Evolutionary conservation across 495 filamentous ascomycete species (phyloP), one percentile per base, ranked within the genome.

Genomic region (Lasiosphaeris hirsuta): DNA sequence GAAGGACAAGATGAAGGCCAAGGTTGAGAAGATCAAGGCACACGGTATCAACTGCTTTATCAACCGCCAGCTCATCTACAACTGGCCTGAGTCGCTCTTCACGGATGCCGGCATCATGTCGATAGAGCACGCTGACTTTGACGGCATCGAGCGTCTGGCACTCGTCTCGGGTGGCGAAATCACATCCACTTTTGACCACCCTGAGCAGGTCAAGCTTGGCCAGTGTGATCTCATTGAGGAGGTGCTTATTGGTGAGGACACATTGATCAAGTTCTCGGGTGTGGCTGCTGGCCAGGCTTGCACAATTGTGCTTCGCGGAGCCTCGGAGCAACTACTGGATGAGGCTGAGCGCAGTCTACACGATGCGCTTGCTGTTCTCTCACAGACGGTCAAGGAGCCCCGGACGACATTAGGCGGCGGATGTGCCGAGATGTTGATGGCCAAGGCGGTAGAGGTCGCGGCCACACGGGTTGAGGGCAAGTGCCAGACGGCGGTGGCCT

Each of bases 21-120:
- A 98, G 81, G 94, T 98, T 41, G 95, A 98, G 66, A 92, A 87
- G 67, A 98, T 98, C 79, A 98, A 97, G 84, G 84, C 90, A 36
- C 95, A 98, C 66, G 94, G 94, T 40, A 96, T 98, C 78, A 98
- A 98, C 82, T 97, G 95, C 79, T 98, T 98, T 76, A 95, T 98
- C 69, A 98, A 98, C 81, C 82, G 94, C 59, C 94, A 98, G 69
- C 83, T 98, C 44, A 98, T 98, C 75, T 98, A 98, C 82, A 98
- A 98, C 82, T 97, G 94, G 93, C 94, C 94, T 36, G 94, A 98
- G 72, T 95, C 97, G 75, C 87, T 98, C 48, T 98, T 98, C 71
- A 89, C 93, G 19, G 94, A 98, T 70, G 93, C 92, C 9, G 95
- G 94, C 50, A 97, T 98, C 74, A 86, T 95, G 78, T 96, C 92